Percentiles rank a stretch among this genome's conserved stretches.
These are phyloP conservation scores for Candida frijolesensis DNA, from an alignment of 1,139 yeast genomes.

Conservation along the genomic window DNA sequence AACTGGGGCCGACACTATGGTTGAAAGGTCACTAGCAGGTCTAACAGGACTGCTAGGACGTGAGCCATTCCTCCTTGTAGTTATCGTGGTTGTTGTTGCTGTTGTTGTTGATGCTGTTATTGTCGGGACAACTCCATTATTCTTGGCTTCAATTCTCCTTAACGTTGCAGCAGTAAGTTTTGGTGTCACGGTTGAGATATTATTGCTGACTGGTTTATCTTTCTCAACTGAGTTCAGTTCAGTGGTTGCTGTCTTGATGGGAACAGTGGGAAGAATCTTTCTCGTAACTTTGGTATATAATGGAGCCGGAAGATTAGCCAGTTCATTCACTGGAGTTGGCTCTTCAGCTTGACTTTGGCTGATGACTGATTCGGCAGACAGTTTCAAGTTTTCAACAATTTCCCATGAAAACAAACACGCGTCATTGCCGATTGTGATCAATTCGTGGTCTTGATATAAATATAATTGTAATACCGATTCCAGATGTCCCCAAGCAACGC, in stretches of 20 bases:
- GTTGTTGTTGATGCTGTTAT: constrained; percentile 2
- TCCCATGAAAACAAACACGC: constrained; percentile 59
- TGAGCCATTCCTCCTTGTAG: background rate
- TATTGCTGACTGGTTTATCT: constrained; percentile 6
- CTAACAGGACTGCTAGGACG: constrained; percentile 8
- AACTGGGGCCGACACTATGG: constrained; percentile 8
- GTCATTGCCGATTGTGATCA: constrained; percentile 49
- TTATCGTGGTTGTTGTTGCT: background rate
- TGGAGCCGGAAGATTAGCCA: constrained; percentile 14
- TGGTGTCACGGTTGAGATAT: constrained; percentile 14
- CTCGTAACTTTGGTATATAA: constrained; percentile 34
- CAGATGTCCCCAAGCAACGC: constrained; percentile 68
- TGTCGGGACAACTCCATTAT: background rate
- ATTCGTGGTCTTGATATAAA: constrained; percentile 16
- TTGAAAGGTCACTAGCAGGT: constrained; percentile 6
- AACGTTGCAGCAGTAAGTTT: constrained; percentile 33
- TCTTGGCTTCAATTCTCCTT: constrained; percentile 32
- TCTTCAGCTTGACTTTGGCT: constrained; percentile 2
- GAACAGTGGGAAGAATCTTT: constrained; percentile 32
- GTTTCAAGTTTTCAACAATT: constrained; percentile 14
- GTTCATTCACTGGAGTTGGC: background rate
- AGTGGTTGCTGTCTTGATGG: constrained; percentile 9
- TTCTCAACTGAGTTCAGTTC: constrained; percentile 8
- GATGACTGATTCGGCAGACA: constrained; percentile 1
- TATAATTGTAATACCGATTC: constrained; percentile 51